These are phyloP conservation scores for Penicillium sclerotiorum DNA, from an alignment of 2,329 filamentous ascomycete species.

Conservation along the genomic window DNA sequence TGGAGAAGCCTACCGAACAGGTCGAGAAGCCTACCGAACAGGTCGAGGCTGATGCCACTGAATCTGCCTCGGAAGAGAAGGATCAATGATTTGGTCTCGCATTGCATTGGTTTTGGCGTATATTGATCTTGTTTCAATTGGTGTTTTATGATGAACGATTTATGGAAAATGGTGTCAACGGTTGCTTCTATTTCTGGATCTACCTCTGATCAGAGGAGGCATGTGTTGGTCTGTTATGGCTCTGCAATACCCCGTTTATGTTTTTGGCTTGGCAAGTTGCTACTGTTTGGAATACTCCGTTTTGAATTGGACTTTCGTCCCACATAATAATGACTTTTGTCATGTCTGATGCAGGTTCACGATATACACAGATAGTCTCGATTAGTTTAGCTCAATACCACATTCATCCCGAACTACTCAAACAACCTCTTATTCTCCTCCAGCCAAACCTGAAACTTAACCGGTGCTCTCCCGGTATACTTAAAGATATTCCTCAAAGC, in stretches of 20 bases:
- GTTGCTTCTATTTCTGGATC: background rate
- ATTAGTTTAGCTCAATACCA: background rate
- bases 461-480: background rate
- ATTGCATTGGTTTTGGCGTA: conserved; percentile 24
- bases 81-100: conserved; percentile 9
- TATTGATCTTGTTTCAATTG: background rate
- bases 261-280: conserved; percentile 3
- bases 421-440: background rate
- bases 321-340: conserved; percentile 16
- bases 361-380: conserved; percentile 14
- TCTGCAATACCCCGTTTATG: conserved; percentile 17
- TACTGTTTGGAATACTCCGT: conserved; percentile 5
- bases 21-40: conserved; percentile 54
- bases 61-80: no score
- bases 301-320: background rate
- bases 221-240: background rate
- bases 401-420: background rate
- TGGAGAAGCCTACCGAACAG: conserved; percentile 42
- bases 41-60: conserved; percentile 2
- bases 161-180: conserved; percentile 7
- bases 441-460: background rate
- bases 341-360: conserved; percentile 13
- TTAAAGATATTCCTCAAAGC: background rate
- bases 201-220: no score
- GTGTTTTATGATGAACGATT: conserved; percentile 11